Base-by-base conservation (phyloP, 371 early-diverging fungal species). In the Cokeromyces recurvatus region DNA sequence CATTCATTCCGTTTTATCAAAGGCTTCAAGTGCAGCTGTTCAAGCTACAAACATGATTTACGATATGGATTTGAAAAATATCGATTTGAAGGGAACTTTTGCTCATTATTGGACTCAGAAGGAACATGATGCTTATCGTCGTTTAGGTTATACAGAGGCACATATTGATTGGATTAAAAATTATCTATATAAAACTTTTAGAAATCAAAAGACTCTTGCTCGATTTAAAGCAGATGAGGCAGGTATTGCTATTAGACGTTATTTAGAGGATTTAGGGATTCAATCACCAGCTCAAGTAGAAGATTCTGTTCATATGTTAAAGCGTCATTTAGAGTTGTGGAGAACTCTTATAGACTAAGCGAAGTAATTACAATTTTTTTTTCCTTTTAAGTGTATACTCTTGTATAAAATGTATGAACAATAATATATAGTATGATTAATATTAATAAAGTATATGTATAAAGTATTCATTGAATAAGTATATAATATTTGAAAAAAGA, bases 241-340 rank as follows among this genome's bases (percentile, higher is more conserved):
- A 1, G 38, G 57, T 21, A 51, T 49, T 22, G 50, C 48, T 17
- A 44, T 74, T 14, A 57, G 53, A n/a, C 43, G 60, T 9, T 70
- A 66, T 46, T 24, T 71, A 17, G 50, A 60, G 10, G 53, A 49
- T 12, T 45, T 63, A 11, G 45, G 51, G 21, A 48, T 71, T 16
- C 66, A 71, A 44, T 51, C 63, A 3, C 54, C 72, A 6, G 31
- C 23, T 14, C 72, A 71, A 35, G 45, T 68, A 2, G 66, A 71
- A 17, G 51, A 57, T 9, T 58, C 55, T 49, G 57, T 71, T 24
- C 56, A 58, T n/a, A 52, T 53, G 35, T 22, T 71, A 14, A 55
- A 57, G 40, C 43, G 58, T 24, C 52, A 58, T 36, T 46, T 71
- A 10, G 64, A 68, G 35, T 25, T 36, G 6, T 71, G 68, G 68